Conservation (phyloP, 495 filamentous ascomycete species). For the Acidiella bohemica region DNA sequence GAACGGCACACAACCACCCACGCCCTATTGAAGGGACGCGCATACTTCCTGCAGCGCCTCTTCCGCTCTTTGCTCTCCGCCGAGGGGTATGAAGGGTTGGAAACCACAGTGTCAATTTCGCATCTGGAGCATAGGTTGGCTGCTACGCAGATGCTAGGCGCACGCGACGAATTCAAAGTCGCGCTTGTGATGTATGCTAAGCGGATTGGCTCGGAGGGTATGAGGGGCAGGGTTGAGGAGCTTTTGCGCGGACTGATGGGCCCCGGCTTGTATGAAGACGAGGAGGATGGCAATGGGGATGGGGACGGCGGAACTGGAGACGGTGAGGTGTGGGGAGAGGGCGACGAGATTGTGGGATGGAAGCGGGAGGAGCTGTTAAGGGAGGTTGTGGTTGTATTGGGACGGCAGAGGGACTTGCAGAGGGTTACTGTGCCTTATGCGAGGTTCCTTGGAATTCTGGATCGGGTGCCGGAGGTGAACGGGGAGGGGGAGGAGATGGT, state of each 20-base stretch:
- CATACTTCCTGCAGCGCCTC: slow-evolving; percentile 75
- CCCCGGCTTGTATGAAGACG: slow-evolving; percentile 35
- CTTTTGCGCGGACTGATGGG: slow-evolving; percentile 67
- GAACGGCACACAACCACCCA: slow-evolving; percentile 95
- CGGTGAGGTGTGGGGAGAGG: slow-evolving; percentile 41
- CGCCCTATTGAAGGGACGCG: slow-evolving; percentile 77
- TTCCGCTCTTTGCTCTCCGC: slow-evolving; percentile 71
- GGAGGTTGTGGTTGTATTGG: slow-evolving; percentile 80
- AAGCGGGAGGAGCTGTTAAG: slow-evolving; percentile 65
- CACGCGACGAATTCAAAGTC: slow-evolving; percentile 78
- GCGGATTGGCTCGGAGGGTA: slow-evolving; percentile 77
- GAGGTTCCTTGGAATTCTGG: slow-evolving; percentile 13
- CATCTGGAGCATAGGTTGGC: slow-evolving; percentile 93
- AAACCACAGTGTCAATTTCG: slow-evolving; percentile 78
- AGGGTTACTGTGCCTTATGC: slow-evolving; percentile 22
- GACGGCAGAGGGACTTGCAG: slow-evolving; percentile 29
- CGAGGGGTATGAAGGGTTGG: slow-evolving; percentile 86
- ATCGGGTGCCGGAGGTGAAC: no score
- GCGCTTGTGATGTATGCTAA: slow-evolving; percentile 96
- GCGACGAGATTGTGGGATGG: slow-evolving; percentile 74
- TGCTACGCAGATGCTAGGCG: slow-evolving; percentile 69
- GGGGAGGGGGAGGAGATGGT: no score
- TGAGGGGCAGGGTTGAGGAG: slow-evolving; percentile 82
- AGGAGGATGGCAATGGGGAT: slow-evolving; percentile 37
- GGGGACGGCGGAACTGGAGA: slow-evolving; percentile 46